Conservation (phyloP, 306 rosid genomes). For the Pterocarpus macrocarpus region DNA sequence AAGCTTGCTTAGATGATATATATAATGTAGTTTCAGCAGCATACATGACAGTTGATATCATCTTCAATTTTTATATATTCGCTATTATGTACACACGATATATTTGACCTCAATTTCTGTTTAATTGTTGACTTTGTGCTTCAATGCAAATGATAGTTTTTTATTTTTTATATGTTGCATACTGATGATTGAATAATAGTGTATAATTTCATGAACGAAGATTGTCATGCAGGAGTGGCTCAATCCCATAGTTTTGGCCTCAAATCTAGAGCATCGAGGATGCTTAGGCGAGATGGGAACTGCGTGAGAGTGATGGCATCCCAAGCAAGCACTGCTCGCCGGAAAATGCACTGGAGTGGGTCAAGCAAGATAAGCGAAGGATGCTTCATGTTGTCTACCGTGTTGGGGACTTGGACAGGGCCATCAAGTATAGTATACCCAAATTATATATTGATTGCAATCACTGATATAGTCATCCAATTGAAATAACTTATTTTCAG, state of each 20-base stretch:
- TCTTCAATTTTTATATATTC: too few relatives aligned
- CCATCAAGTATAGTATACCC: slow-evolving; percentile 71
- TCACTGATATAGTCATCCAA: slow-evolving; percentile 6
- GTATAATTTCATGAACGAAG: too few relatives aligned
- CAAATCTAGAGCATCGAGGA: slow-evolving; percentile 54
- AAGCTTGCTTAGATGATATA: too few relatives aligned
- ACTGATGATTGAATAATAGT: slow-evolving; percentile 5
- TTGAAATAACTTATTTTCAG: slow-evolving; percentile 57
- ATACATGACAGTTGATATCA: too few relatives aligned
- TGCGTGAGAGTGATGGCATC: slow-evolving; percentile 55
- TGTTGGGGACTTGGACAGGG: slow-evolving; percentile 93
- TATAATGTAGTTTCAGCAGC: too few relatives aligned
- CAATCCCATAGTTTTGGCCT: slow-evolving; percentile 62
- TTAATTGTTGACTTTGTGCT: too few relatives aligned
- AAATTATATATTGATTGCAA: not conserved
- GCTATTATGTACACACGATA: too few relatives aligned
- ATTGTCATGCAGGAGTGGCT: slow-evolving; percentile 47
- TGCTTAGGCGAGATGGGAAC: slow-evolving; percentile 62
- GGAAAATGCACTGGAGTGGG: slow-evolving; percentile 94
- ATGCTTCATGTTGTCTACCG: slow-evolving; percentile 94
- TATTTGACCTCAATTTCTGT: too few relatives aligned
- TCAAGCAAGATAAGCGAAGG: slow-evolving; percentile 85
- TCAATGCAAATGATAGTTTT: too few relatives aligned
- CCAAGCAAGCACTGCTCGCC: slow-evolving; percentile 71
- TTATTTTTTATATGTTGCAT: too few relatives aligned